These are phyloP conservation scores for Oryza brachyantha DNA, from an alignment of 176 grass and related monocot species.

Conservation along the genomic window DNA sequence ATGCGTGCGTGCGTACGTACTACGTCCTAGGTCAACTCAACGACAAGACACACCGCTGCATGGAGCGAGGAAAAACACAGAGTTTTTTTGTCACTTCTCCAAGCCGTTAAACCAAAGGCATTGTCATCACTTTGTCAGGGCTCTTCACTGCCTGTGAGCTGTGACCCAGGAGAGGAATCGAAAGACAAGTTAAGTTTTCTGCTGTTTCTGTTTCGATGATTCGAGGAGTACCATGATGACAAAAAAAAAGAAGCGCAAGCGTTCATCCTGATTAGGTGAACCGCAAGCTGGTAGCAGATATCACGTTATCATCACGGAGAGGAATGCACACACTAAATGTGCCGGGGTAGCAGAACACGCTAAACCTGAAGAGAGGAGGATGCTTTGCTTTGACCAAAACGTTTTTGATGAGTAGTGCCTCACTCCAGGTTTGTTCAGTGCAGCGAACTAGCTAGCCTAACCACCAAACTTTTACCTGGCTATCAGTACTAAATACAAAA, in stretches of 20 bases:
- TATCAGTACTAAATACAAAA: neutral
- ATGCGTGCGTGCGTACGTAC: too few species aligned
- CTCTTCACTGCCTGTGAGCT: neutral
- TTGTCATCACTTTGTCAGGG: neutral
- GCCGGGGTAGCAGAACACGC: neutral
- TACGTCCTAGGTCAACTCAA: neutral
- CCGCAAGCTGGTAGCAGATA: neutral
- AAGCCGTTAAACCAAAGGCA: neutral
- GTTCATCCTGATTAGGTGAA: neutral
- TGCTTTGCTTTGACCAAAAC: conserved; percentile 2
- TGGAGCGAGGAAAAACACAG: neutral
- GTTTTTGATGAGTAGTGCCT: too few species aligned
- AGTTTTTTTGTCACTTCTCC: neutral
- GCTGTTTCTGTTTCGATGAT: neutral
- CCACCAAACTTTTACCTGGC: neutral
- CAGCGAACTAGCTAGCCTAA: neutral
- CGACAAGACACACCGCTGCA: neutral
- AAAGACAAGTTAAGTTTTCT: neutral
- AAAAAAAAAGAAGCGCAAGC: neutral
- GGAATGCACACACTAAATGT: conserved; percentile 22
- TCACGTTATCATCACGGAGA: neutral
- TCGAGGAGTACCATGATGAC: neutral
- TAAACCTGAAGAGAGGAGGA: neutral
- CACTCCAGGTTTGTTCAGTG: neutral
- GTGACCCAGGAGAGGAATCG: neutral